phyloP scores from a whole-genome alignment of 1,284 basidiomycete genomes.

The Ceratobasidium sp. region DNA sequence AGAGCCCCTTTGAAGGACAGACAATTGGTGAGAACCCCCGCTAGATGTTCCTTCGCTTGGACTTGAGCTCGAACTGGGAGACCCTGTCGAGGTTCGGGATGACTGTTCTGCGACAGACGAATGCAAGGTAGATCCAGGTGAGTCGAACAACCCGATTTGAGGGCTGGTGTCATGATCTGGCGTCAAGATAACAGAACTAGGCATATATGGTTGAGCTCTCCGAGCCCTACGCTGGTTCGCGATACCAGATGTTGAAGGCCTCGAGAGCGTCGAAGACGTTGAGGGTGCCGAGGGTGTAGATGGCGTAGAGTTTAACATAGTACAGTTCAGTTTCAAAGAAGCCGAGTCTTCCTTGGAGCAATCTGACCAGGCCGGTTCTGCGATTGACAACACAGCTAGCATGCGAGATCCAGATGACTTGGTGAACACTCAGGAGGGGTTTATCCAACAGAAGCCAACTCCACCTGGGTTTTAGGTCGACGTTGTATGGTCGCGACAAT shows the following conservation, averaged over 20 bases:
- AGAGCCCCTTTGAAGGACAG: conserved; percentile 35
- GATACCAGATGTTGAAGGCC: neutral
- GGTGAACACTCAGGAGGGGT: too few relatives aligned
- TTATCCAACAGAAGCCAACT: too few relatives aligned
- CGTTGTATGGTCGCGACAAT: too few relatives aligned
- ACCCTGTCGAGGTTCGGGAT: neutral
- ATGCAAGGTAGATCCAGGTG: neutral
- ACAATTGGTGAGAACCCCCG: neutral
- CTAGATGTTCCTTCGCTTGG: neutral
- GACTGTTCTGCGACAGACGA: neutral
- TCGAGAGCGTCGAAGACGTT: conserved; percentile 12
- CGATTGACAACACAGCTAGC: too few relatives aligned
- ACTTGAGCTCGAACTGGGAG: conserved; percentile 4
- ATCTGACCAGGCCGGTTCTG: too few relatives aligned
- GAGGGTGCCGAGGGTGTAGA: neutral
- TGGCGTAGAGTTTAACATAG: too few relatives aligned
- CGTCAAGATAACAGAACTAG: neutral
- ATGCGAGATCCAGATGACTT: too few relatives aligned
- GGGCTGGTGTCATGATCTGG: neutral
- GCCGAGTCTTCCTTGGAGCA: too few relatives aligned
- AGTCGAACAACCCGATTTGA: neutral
- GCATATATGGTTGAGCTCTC: conserved; percentile 15
- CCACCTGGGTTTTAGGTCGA: too few relatives aligned
- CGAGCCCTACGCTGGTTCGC: conserved; percentile 8
- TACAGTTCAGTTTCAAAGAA: too few relatives aligned